phyloP scores from a whole-genome alignment of 2,329 filamentous ascomycete genomes.

The Graphilbum fragrans region DNA sequence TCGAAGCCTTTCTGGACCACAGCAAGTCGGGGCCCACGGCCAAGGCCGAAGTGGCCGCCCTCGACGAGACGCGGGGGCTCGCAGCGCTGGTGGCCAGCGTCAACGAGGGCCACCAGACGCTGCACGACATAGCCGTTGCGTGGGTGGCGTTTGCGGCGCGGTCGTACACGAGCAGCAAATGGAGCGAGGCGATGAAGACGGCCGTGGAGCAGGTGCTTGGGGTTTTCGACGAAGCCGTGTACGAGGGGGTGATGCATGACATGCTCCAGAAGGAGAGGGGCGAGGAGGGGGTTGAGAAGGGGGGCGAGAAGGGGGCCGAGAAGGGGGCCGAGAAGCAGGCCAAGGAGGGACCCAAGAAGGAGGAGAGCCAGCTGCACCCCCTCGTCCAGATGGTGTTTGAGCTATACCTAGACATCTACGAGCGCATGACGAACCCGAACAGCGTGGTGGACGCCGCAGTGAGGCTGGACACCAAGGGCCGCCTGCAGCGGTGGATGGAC shows the following conservation, averaged over 20 bases:
- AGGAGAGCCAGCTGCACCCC: slow-evolving; percentile 22
- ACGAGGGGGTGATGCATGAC: slow-evolving; percentile 26
- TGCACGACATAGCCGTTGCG: slow-evolving; percentile 45
- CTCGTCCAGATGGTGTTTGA: slow-evolving; percentile 49
- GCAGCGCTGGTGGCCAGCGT: slow-evolving; percentile 36
- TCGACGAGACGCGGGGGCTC: slow-evolving; percentile 41
- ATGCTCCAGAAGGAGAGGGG: slow-evolving; percentile 17
- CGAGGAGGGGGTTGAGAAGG: neutral
- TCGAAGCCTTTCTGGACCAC: slow-evolving; percentile 52
- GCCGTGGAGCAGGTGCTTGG: slow-evolving; percentile 45
- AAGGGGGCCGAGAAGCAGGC: neutral
- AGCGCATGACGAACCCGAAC: slow-evolving; percentile 43
- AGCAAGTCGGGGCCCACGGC: slow-evolving; percentile 44
- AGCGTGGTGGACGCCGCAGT: slow-evolving; percentile 38
- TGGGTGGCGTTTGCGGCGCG: slow-evolving; percentile 39
- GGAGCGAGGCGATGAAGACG: slow-evolving; percentile 45
- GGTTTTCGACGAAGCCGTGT: slow-evolving; percentile 38
- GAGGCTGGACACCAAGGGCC: slow-evolving; percentile 34
- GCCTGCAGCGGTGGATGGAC: slow-evolving; percentile 39
- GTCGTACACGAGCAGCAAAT: slow-evolving; percentile 41
- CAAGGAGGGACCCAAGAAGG: neutral
- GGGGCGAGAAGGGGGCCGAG: neutral
- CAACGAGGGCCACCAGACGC: slow-evolving; percentile 37
- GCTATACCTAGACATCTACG: slow-evolving; percentile 48
- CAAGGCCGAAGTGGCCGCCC: slow-evolving; percentile 29